A percentile compares a stretch with the other conserved stretches of the same genome.
phyloP scores from a whole-genome alignment of 2,329 filamentous ascomycete genomes.

The Amylocarpus encephaloides region DNA sequence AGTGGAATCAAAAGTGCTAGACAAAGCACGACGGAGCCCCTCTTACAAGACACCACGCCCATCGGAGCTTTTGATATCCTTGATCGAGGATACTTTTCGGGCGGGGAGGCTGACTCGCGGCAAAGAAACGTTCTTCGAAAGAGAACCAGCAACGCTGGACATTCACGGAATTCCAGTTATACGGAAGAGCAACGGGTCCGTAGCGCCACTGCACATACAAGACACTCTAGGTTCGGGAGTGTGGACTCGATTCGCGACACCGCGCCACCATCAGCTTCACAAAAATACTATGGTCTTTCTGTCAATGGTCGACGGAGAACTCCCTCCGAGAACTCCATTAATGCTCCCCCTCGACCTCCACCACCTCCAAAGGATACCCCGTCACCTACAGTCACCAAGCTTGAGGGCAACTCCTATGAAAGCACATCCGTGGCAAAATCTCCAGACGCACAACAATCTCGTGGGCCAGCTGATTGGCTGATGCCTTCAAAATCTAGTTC shows the following conservation, averaged over 20 bases:
- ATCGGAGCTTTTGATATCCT: slow-evolving; percentile 40
- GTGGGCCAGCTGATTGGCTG: slow-evolving; percentile 44
- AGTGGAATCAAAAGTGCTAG: slow-evolving; percentile 17
- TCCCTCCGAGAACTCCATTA: slow-evolving; percentile 45
- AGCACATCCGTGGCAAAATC: slow-evolving; percentile 32
- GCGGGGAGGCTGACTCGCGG: slow-evolving; percentile 72
- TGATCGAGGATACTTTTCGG: slow-evolving; percentile 90
- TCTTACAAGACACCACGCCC: slow-evolving; percentile 29
- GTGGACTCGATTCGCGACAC: slow-evolving; percentile 66
- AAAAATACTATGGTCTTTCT: slow-evolving; percentile 60
- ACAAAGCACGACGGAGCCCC: slow-evolving; percentile 25
- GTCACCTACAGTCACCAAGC: slow-evolving; percentile 53
- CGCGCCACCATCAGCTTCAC: slow-evolving; percentile 53
- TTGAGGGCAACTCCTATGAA: slow-evolving; percentile 37
- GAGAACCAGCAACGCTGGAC: slow-evolving; percentile 52
- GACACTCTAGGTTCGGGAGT: slow-evolving; percentile 74
- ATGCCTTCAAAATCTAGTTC: slow-evolving; percentile 37
- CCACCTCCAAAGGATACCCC: slow-evolving; percentile 49
- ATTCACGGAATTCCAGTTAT: slow-evolving; percentile 70
- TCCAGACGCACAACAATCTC: slow-evolving; percentile 41
- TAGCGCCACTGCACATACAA: slow-evolving; percentile 57
- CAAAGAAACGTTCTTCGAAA: slow-evolving; percentile 77
- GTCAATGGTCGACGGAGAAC: slow-evolving; percentile 31
- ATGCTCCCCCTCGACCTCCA: slow-evolving; percentile 55
- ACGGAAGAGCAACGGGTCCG: slow-evolving; percentile 66